Evolutionary conservation across 441 rosid species (phyloP).

Genomic region (Jatropha podagrica): DNA sequence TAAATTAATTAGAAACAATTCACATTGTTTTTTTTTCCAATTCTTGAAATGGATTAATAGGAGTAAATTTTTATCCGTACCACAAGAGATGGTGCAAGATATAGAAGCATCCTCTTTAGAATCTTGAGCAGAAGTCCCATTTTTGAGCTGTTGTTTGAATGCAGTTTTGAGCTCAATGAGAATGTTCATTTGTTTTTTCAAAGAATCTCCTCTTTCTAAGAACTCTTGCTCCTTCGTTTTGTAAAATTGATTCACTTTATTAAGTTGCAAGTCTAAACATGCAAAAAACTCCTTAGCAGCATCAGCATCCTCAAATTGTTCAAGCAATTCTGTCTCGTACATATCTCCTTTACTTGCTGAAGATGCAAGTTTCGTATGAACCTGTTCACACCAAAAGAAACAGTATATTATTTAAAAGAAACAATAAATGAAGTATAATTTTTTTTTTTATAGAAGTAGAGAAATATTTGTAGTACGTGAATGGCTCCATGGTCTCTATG

Average conservation of each 20-base stretch:
- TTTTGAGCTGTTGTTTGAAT: conserved; percentile 45
- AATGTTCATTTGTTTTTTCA: conserved; percentile 86
- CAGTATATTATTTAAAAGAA: neutral
- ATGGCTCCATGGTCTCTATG: conserved; percentile 60
- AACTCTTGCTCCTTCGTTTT: conserved; percentile 83
- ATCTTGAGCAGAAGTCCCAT: conserved; percentile 49
- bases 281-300: conserved; percentile 74
- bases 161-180: conserved; percentile 67
- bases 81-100: conserved; percentile 71
- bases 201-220: conserved; percentile 80
- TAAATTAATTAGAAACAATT: neutral
- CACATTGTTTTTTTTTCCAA: neutral
- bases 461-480: conserved; percentile 46
- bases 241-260: conserved; percentile 91
- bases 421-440: too few species aligned
- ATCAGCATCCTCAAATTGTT: conserved; percentile 67
- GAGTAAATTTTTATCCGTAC: conserved; percentile 30
- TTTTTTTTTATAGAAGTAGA: neutral
- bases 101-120: conserved; percentile 70
- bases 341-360: conserved; percentile 64
- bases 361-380: conserved; percentile 77
- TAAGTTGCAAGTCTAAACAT: conserved; percentile 81
- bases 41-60: neutral
- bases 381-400: conserved; percentile 40
- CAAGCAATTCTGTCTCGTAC: conserved; percentile 87